phyloP scores from a whole-genome alignment of 2,329 filamentous ascomycete genomes.

The Aspergillus sp. region DNA sequence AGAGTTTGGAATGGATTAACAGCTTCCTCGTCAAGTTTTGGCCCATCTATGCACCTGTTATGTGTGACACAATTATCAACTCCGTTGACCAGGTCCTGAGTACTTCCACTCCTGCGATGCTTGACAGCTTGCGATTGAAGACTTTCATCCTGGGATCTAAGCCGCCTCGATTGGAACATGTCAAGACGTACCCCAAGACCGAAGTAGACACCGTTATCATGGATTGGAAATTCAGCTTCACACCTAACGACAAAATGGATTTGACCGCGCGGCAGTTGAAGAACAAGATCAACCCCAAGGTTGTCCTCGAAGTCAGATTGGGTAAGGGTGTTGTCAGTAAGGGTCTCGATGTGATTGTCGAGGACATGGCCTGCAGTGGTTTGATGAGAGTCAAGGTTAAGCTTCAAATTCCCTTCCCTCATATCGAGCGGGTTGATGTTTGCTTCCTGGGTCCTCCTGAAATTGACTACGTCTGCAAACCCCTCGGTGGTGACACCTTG shows the following conservation, averaged over 20 bases:
- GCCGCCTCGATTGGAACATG: conserved; percentile 91
- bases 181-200: conserved; percentile 95
- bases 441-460: conserved; percentile 85
- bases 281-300: conserved; percentile 95
- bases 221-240: conserved; percentile 99
- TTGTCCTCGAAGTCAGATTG: conserved; percentile 89
- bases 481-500: conserved; percentile 87
- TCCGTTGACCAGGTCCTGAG: conserved; percentile 95
- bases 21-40: conserved; percentile 98
- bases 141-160: conserved; percentile 93
- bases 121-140: conserved; percentile 90
- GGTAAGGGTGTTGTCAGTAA: conserved; percentile 98
- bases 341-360: conserved; percentile 92
- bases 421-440: conserved; percentile 91
- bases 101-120: conserved; percentile 81
- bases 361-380: conserved; percentile 94
- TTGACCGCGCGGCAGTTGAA: conserved; percentile 85
- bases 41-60: conserved; percentile 95
- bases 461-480: conserved; percentile 97
- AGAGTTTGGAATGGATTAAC: conserved; percentile 98
- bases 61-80: conserved; percentile 86
- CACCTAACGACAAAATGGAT: conserved; percentile 86
- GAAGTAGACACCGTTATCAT: conserved; percentile 95
- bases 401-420: conserved; percentile 90
- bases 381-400: conserved; percentile 97